Conservation (phyloP, 768 basidiomycete genomes). For the Mycena albidolilacea region DNA sequence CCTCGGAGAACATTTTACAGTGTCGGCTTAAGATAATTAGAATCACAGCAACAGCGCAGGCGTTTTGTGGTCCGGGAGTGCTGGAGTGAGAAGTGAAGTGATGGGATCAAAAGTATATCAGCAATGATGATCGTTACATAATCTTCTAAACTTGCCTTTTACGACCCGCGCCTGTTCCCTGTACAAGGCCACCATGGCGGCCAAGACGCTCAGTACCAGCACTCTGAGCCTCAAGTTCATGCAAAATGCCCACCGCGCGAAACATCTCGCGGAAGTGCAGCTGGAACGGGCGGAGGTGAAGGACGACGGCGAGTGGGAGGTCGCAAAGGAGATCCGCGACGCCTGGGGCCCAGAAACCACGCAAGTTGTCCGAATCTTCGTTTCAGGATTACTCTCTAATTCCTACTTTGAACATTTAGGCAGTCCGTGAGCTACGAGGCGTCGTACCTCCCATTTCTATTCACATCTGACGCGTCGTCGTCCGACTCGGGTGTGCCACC, state of each 20-base stretch:
- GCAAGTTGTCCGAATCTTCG: conserved; percentile 9
- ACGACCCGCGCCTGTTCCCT: not conserved
- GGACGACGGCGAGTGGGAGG: conserved; percentile 78
- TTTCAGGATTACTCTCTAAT: not conserved
- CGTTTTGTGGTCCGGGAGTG: too few relatives aligned
- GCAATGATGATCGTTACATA: not conserved
- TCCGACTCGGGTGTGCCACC: conserved; percentile 7
- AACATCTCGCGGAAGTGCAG: conserved; percentile 65
- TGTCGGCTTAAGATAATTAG: too few relatives aligned
- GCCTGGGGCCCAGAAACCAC: conserved; percentile 60
- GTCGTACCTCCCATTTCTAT: conserved; percentile 79
- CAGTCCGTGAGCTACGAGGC: conserved; percentile 63
- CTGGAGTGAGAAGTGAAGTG: too few relatives aligned
- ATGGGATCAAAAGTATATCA: too few relatives aligned
- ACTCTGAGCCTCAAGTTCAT: conserved; percentile 80
- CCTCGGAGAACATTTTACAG: too few relatives aligned
- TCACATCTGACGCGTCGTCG: conserved; percentile 52
- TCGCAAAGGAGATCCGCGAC: conserved; percentile 65
- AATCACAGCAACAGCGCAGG: too few relatives aligned
- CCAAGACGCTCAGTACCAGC: conserved; percentile 72
- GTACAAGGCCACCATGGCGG: conserved; percentile 48
- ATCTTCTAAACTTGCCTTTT: not conserved
- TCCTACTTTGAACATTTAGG: not conserved
- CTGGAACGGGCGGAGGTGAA: conserved; percentile 64
- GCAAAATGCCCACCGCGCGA: conserved; percentile 77